phyloP scores from a whole-genome alignment of 805 yeast genomes.

The Yamadazyma ubonensis region DNA sequence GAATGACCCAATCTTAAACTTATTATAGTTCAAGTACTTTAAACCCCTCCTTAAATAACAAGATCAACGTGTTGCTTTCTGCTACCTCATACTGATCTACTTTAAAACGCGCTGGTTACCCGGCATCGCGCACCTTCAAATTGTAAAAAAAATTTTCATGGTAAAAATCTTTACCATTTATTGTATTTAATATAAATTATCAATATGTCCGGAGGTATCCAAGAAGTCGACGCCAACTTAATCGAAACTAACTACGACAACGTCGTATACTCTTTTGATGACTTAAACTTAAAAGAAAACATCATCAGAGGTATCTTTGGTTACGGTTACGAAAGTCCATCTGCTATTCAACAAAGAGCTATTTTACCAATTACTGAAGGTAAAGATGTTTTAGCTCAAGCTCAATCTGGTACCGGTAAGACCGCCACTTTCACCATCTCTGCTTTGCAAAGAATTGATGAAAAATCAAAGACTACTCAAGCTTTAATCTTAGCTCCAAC shows the following conservation, averaged over 20 bases:
- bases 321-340: slow-evolving; percentile 79
- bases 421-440: slow-evolving; percentile 85
- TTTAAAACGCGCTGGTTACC: slow-evolving; percentile 2
- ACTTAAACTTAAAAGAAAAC: slow-evolving; percentile 67
- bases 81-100: not conserved
- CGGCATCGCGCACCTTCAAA: slow-evolving; percentile 8
- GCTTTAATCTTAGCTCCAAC: slow-evolving; percentile 96
- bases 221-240: slow-evolving; percentile 76
- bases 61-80: no score
- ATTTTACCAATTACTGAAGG: slow-evolving; percentile 76
- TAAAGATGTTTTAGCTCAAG: slow-evolving; percentile 73
- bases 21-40: no score
- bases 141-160: slow-evolving; percentile 9
- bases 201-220: slow-evolving; percentile 64
- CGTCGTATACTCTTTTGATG: slow-evolving; percentile 70
- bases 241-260: slow-evolving; percentile 97
- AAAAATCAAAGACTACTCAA: slow-evolving; percentile 71
- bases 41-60: no score
- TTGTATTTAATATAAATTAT: slow-evolving; percentile 4
- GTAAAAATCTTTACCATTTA: slow-evolving; percentile 6
- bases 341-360: slow-evolving; percentile 81
- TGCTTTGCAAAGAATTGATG: slow-evolving; percentile 72
- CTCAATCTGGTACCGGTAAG: slow-evolving; percentile 89
- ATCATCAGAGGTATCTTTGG: slow-evolving; percentile 77
- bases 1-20: no score